Evolutionary conservation across 768 basidiomycete genomes (phyloP), one percentile per base, ranked within the genome.

Genomic region (Clitopilus hobsonii): DNA sequence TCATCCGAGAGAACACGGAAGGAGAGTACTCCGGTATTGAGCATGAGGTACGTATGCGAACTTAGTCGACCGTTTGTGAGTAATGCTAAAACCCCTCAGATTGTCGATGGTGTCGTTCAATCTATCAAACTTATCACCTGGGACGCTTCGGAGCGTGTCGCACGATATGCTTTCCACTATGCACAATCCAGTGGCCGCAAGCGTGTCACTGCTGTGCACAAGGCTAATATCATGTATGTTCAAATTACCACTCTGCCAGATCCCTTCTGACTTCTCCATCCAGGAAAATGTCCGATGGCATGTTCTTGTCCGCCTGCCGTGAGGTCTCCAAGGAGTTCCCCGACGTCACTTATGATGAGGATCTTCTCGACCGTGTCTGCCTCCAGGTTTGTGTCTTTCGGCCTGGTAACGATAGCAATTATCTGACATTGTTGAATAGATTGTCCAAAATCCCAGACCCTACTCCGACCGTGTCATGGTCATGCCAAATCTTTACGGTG

Each of bases 231-330:
- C 79, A 98, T 98, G 96, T 94, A 60, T 56, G 89, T 74, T 18
- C 22, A 27, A 32, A 25, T 28, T 28, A 1, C 54, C 50, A 55
- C 27, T 28, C 13, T 22, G 7, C 66, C 7, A 65, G 51, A 51
- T n/a, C n/a, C n/a, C n/a, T n/a, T n/a, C n/a, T n/a, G 10, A 10
- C 3, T 51, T 24, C 26, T 2, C 23, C 54, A 23, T 14, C 22
- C 66, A 97, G 94, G 94, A 98, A 98, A 87, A 94, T 98, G 90
- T 98, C 96, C 18, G 97, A 99, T 70, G 97, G 97, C 58, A 97
- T 98, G 94, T 99, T 99, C 82, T 77, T 99, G 72, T 89, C 92
- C 36, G 97, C 97, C 22, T 98, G 97, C 73, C 88, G 97, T 54
- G 88, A 93, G 62, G 92, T 99, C 36, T 88, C 96, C 5, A 94